Conservation (phyloP, 163 green algal genomes). For the Scenedesmus sp. region DNA sequence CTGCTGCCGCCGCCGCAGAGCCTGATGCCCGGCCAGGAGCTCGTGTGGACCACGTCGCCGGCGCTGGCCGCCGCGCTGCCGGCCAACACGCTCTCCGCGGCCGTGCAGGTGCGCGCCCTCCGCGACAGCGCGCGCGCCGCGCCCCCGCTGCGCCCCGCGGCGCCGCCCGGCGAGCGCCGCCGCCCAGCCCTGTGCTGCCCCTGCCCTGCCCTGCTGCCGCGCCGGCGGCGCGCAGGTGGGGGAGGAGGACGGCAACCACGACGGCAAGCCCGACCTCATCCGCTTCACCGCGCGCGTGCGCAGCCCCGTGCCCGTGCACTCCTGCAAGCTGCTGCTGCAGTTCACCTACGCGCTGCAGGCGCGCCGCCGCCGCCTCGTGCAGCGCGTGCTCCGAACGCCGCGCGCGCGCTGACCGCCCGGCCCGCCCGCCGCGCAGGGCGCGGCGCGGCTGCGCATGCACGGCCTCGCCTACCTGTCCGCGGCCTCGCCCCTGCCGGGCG, state of each 20-base stretch:
- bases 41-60: slow-evolving; percentile 61
- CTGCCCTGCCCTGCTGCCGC: neutral
- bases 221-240: slow-evolving; percentile 44
- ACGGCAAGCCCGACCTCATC: slow-evolving; percentile 63
- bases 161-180: no score
- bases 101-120: slow-evolving; percentile 60
- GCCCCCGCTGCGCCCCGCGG: no score
- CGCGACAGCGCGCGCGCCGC: no score
- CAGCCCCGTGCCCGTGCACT: slow-evolving; percentile 46
- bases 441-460: slow-evolving; percentile 23
- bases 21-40: slow-evolving; percentile 32
- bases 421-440: neutral
- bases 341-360: slow-evolving; percentile 59
- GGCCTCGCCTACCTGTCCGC: slow-evolving; percentile 25
- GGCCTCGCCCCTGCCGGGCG: slow-evolving; percentile 16
- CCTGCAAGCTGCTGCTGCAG: slow-evolving; percentile 62
- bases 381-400: neutral
- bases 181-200: neutral
- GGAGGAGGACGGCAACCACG: slow-evolving; percentile 60
- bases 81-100: slow-evolving; percentile 44
- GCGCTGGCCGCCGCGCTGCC: slow-evolving; percentile 46
- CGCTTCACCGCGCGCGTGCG: slow-evolving; percentile 47
- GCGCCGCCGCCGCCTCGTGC: neutral
- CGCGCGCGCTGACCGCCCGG: neutral
- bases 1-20: slow-evolving; percentile 27